Evolutionary conservation across 1,139 yeast species (phyloP).

Genomic region (Spencermartinsiella ligniputridi): DNA sequence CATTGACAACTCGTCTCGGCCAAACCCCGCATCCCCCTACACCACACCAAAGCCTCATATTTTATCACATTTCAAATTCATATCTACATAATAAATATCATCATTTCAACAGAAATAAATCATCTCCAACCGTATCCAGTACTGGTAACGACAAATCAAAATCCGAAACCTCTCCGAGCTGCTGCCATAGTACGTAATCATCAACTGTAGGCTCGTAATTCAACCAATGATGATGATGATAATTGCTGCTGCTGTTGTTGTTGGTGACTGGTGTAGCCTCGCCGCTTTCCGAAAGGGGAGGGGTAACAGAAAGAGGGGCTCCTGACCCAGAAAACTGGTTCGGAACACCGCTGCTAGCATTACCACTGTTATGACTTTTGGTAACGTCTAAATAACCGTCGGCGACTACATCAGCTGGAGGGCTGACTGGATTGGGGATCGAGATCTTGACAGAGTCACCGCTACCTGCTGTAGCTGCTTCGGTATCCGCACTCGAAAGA

Average conservation of each 20-base stretch:
- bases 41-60: no score
- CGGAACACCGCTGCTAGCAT: not conserved
- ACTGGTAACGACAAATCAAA: not conserved
- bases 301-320: not conserved
- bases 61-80: no score
- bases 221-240: no score
- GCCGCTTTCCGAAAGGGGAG: not conserved
- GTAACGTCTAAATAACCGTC: not conserved
- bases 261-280: not conserved
- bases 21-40: no score
- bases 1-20: no score
- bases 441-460: constrained; percentile 3
- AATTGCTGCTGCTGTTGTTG: no score
- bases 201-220: constrained; percentile 2
- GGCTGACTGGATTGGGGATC: not conserved
- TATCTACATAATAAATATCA: not conserved
- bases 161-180: not conserved
- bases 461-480: constrained; percentile 5
- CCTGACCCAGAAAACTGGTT: no score
- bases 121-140: not conserved
- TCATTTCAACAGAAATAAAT: not conserved
- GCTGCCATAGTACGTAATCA: constrained; percentile 2
- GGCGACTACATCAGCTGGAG: not conserved
- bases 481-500: constrained; percentile 4
- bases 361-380: not conserved